Evolutionary conservation across 2,329 filamentous ascomycete species (phyloP).

Genomic region (Penicillium griseofulvum): DNA sequence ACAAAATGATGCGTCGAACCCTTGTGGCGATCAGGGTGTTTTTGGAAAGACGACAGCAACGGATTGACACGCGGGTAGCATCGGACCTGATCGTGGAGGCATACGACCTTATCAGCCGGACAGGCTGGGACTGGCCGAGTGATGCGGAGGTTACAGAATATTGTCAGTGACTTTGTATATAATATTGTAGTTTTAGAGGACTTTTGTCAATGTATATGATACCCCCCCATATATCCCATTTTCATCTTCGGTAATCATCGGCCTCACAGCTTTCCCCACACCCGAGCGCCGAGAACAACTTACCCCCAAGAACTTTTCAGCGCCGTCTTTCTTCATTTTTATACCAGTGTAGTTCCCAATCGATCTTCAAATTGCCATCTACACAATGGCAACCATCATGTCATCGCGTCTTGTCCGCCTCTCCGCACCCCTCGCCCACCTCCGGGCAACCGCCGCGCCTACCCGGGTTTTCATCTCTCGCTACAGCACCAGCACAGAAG

Average conservation of each 20-base stretch:
- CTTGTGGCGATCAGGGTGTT: constrained; percentile 42
- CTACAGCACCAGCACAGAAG: constrained; percentile 34
- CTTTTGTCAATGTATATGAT: constrained; percentile 16
- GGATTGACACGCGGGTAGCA: constrained; percentile 15
- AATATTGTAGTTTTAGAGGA: constrained; percentile 19
- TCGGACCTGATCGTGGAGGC: constrained; percentile 35
- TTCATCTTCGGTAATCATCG: constrained; percentile 20
- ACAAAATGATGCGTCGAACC: constrained; percentile 39
- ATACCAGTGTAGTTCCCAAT: background rate
- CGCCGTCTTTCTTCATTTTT: background rate
- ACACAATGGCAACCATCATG: constrained; percentile 26
- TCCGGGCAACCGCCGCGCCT: constrained; percentile 18
- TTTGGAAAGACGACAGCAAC: constrained; percentile 36
- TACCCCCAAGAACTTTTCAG: constrained; percentile 1
- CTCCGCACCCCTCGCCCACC: constrained; percentile 18
- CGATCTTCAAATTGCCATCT: constrained; percentile 7
- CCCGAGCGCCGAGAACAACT: constrained; percentile 5
- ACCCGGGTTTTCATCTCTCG: constrained; percentile 33
- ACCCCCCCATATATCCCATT: constrained; percentile 7
- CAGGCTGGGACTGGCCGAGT: constrained; percentile 43
- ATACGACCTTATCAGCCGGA: constrained; percentile 37
- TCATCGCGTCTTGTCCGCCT: constrained; percentile 33
- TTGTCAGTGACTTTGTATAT: constrained; percentile 19
- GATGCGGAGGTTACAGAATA: constrained; percentile 43
- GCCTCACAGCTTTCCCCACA: constrained; percentile 25